Evolutionary conservation across 441 rosid species (phyloP).

Genomic region (Euphorbia celastroides): DNA sequence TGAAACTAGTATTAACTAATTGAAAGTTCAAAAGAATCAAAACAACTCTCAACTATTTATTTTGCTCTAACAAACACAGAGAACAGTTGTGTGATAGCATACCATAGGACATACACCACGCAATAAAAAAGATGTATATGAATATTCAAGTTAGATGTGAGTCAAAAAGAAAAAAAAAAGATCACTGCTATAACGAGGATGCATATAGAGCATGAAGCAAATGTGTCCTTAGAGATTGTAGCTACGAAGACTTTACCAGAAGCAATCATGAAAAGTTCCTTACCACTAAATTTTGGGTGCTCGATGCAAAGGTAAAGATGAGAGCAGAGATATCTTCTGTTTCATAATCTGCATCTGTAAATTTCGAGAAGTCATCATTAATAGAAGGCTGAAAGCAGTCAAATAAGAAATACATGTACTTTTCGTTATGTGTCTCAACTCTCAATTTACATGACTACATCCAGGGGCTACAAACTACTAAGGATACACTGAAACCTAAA

Average conservation of each 20-base stretch:
- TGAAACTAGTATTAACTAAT: too few relatives aligned
- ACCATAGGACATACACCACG: too few relatives aligned
- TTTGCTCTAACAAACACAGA: too few relatives aligned
- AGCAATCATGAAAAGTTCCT: constrained; percentile 53
- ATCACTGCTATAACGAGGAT: constrained; percentile 8
- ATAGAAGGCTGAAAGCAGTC: constrained; percentile 14
- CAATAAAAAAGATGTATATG: too few relatives aligned
- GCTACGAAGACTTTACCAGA: constrained; percentile 35
- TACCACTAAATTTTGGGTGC: constrained; percentile 70
- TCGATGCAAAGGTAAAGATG: constrained; percentile 48
- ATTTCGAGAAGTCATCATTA: constrained; percentile 15
- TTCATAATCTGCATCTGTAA: constrained; percentile 42
- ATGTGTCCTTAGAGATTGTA: constrained; percentile 24
- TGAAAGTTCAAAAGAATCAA: too few relatives aligned
- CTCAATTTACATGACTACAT: too few relatives aligned
- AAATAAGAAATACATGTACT: constrained; percentile 7
- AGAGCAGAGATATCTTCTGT: constrained; percentile 44
- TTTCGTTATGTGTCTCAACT: not conserved
- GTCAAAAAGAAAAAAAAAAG: not conserved
- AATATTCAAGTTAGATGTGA: too few relatives aligned
- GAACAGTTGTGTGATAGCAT: too few relatives aligned
- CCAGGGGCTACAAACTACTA: not conserved
- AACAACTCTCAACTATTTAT: too few relatives aligned
- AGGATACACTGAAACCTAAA: not conserved
- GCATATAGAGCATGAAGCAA: constrained; percentile 22